Evolutionary conservation across 139 green algal species (phyloP).

Genomic region (Chlamydomonas eustigma): DNA sequence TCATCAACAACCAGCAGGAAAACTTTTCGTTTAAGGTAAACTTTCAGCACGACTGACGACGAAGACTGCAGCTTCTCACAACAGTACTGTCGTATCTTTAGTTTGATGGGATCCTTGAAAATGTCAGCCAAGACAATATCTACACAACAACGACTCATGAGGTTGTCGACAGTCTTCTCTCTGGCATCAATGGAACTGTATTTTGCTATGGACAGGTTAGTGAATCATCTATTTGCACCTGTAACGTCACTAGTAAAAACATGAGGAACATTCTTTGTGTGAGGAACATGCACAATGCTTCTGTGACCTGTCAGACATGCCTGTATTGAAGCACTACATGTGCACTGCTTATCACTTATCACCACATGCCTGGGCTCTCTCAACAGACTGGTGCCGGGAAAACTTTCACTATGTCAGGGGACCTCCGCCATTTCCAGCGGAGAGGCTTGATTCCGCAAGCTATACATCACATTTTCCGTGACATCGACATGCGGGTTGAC

Average conservation of each 20-base stretch:
- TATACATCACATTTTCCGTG: constrained; percentile 67
- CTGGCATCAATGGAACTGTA: constrained; percentile 62
- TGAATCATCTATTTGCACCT: too few species aligned
- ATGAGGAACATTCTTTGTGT: background rate
- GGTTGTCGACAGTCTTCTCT: constrained; percentile 61
- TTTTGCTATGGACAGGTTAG: constrained; percentile 73
- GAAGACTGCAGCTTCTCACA: too few species aligned
- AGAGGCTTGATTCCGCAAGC: constrained; percentile 70
- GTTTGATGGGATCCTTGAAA: constrained; percentile 69
- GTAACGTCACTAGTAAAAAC: too few species aligned
- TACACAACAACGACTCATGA: constrained; percentile 52
- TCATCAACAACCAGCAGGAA: constrained; percentile 65
- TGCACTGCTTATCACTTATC: background rate
- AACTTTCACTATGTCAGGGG: constrained; percentile 75
- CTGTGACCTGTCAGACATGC: background rate
- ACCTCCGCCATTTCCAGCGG: constrained; percentile 51
- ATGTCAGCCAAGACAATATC: constrained; percentile 59
- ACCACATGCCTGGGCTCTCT: background rate
- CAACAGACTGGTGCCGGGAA: constrained; percentile 78
- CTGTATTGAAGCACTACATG: background rate
- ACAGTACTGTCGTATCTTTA: too few species aligned
- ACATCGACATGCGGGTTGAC: constrained; percentile 54
- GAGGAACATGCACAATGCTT: background rate
- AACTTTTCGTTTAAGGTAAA: constrained; percentile 62
- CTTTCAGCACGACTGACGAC: too few species aligned